Evolutionary conservation across 2,329 filamentous ascomycete species (phyloP).

Genomic region (Monilinia vaccinii-corymbosi): DNA sequence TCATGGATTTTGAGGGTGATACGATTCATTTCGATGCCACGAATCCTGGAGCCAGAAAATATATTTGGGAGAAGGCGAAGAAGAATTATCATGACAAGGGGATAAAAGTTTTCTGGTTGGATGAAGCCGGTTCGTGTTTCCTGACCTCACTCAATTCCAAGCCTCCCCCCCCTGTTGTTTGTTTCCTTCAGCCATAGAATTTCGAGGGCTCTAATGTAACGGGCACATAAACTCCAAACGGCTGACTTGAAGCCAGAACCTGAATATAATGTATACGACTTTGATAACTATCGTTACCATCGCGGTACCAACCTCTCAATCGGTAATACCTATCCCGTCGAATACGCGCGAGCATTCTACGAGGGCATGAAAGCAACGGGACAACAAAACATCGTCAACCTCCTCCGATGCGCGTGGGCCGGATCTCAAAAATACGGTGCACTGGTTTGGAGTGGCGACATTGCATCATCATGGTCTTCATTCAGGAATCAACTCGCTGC

Average conservation of each 20-base stretch:
- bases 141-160: too few relatives aligned
- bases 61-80: constrained; percentile 50
- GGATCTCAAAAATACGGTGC: constrained; percentile 55
- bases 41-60: constrained; percentile 48
- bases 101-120: constrained; percentile 58
- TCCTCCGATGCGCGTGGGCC: constrained; percentile 48
- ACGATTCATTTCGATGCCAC: constrained; percentile 56
- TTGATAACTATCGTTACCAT: constrained; percentile 56
- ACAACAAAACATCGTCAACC: constrained; percentile 48
- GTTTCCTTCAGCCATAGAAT: background rate
- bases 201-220: background rate
- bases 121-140: constrained; percentile 40
- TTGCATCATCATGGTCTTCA: constrained; percentile 53
- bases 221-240: too few relatives aligned
- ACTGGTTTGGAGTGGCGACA: constrained; percentile 59
- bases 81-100: constrained; percentile 53
- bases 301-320: constrained; percentile 43
- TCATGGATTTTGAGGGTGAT: constrained; percentile 50
- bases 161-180: background rate
- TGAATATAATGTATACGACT: constrained; percentile 56
- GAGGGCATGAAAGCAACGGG: constrained; percentile 46
- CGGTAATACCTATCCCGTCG: constrained; percentile 51
- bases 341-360: constrained; percentile 51
- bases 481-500: constrained; percentile 52
- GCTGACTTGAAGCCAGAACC: constrained; percentile 37